Evolutionary conservation across 805 yeast genomes (phyloP), one percentile per base, ranked within the genome.

Genomic region (Lipomyces orientalis): DNA sequence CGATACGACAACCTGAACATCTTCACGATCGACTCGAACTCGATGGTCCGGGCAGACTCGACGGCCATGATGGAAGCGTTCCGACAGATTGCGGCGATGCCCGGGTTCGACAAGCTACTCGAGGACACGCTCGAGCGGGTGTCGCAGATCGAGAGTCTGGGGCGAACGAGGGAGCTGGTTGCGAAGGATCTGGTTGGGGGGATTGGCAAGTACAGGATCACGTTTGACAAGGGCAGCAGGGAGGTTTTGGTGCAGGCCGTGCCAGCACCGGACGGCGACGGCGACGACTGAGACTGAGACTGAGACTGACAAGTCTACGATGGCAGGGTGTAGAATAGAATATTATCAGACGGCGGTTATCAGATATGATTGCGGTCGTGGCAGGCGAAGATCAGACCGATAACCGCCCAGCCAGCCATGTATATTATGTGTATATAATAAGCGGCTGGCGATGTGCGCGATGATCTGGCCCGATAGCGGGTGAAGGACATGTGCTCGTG

Each of bases 1-100:
- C 79, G 76, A 33, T 90, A 88, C 75, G 97, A 91, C 75, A 87
- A 89, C 71, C 79, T 90, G 71, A 91, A 91, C 76, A 85, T 91
- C 34, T 91, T 91, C 77, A 89, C 96, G 1, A 86, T 91, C 63
- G 95, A 91, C 77, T 86, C 91, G 0, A 84, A 85, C 65, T 87
- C 91, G 0, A 73, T 78, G 34, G 97, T 91, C 2, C 80, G 90
- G 46, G 94, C 97, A 0, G 97, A 91, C 76, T 87, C 91, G 8
- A 89, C 90, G 1, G 93, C 94, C 0, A 90, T 91, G 96, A 90
- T 91, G 96, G 84, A 93, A 72, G 96, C 94, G 4, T 91, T 91
- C 76, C 86, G 90, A 67, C 96, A 91, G 75, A 89, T 91, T 61
- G 88, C 88, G 1, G 79, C 85, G 2, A 87, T 86, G 77, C 90